These are phyloP conservation scores for Globisporangium cystogenes DNA, from an alignment of 352 stramenopile species.

Conservation along the genomic window DNA sequence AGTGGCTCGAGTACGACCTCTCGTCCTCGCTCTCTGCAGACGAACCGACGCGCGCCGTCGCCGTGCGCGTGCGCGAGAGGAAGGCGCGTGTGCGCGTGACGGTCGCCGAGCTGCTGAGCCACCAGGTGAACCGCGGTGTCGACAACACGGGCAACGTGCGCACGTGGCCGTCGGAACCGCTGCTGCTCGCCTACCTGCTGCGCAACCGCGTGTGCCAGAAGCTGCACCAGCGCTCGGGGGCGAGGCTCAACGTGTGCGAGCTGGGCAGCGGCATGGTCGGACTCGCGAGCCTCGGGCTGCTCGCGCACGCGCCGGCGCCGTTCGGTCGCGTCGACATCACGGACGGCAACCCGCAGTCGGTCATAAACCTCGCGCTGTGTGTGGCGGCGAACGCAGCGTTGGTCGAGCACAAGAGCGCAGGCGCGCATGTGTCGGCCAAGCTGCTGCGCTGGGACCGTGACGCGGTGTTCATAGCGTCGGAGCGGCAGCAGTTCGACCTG, in stretches of 20 bases:
- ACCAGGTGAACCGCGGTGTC: conserved; percentile 70
- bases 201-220: conserved; percentile 24
- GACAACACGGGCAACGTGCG: conserved; percentile 89
- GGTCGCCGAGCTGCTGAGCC: conserved; percentile 63
- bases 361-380: conserved; percentile 63
- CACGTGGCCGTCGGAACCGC: conserved; percentile 77
- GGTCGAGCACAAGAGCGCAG: conserved; percentile 3
- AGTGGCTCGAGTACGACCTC: conserved; percentile 47
- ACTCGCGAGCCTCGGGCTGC: conserved; percentile 56
- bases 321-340: conserved; percentile 55
- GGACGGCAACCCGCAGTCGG: conserved; percentile 63
- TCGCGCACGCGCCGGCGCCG: conserved; percentile 32
- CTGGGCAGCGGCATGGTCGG: conserved; percentile 74
- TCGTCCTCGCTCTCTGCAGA: background rate
- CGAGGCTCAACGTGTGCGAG: conserved; percentile 51
- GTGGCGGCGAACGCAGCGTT: conserved; percentile 45
- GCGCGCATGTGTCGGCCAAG: conserved; percentile 17
- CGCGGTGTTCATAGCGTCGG: conserved; percentile 14
- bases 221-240: conserved; percentile 11
- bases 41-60: background rate
- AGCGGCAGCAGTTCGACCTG: conserved; percentile 64
- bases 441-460: conserved; percentile 71
- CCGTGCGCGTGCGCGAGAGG: conserved; percentile 67
- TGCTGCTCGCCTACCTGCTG: conserved; percentile 65
- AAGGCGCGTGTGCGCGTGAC: conserved; percentile 43